Evolutionary conservation across 2,329 filamentous ascomycete genomes (phyloP).

Genomic region (Trichophyton benhamiae): DNA sequence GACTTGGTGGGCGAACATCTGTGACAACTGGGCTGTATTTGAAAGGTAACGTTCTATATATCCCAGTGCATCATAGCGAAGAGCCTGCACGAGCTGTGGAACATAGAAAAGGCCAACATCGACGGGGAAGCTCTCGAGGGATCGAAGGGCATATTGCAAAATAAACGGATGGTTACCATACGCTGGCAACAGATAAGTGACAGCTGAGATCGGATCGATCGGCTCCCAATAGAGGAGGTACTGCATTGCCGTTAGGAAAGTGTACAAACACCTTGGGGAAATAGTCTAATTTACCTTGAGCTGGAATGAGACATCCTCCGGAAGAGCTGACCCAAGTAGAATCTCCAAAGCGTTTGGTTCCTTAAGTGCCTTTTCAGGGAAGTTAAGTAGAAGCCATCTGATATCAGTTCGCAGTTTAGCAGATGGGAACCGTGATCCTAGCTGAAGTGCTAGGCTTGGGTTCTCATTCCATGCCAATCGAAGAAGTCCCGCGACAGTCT

Average conservation of each 20-base stretch:
- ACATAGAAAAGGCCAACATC: slow-evolving; percentile 99
- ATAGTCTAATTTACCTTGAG: slow-evolving; percentile 53
- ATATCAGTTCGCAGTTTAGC: slow-evolving; percentile 61
- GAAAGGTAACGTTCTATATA: slow-evolving; percentile 95
- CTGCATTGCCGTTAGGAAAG: slow-evolving; percentile 28
- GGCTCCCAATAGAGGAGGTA: slow-evolving; percentile 89
- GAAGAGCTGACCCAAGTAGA: slow-evolving; percentile 63
- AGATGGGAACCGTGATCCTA: slow-evolving; percentile 67
- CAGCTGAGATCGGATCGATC: slow-evolving; percentile 82
- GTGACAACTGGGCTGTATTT: slow-evolving; percentile 94
- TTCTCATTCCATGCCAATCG: slow-evolving; percentile 78
- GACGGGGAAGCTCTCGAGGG: slow-evolving; percentile 85
- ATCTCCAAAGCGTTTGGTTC: slow-evolving; percentile 76
- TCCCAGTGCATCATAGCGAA: slow-evolving; percentile 83
- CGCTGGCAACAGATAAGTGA: slow-evolving; percentile 82
- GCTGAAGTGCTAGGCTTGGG: slow-evolving; percentile 74
- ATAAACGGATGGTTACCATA: slow-evolving; percentile 88
- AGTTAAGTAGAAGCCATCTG: slow-evolving; percentile 65
- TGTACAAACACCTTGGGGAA: neutral
- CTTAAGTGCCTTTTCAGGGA: slow-evolving; percentile 67
- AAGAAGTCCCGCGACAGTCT: slow-evolving; percentile 50
- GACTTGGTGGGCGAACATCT: slow-evolving; percentile 95
- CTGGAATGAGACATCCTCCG: slow-evolving; percentile 68
- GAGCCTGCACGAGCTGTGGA: slow-evolving; percentile 88
- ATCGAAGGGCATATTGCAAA: slow-evolving; percentile 92